Base-by-base conservation (phyloP, 345 rosid genomes). In the Brassica nigra region DNA sequence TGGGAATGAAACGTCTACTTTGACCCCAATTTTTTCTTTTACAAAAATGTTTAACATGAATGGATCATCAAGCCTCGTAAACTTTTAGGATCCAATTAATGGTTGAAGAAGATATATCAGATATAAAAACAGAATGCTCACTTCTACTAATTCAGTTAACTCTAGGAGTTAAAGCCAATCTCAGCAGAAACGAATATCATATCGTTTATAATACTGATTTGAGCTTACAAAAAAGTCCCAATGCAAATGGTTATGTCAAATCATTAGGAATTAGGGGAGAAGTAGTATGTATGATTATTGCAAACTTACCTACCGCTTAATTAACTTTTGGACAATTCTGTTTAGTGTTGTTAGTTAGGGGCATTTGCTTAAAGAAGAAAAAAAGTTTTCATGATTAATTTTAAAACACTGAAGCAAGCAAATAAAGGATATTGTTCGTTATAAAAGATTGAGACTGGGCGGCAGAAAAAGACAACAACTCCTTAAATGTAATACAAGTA, bases 361-460 rank as follows among this genome's bases (percentile, higher is more conserved):
- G 12, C 5, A 59, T 79, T 73, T 73, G 78, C 78, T 73, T 73
- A 73, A 79, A 59, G 33, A 78, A 57, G 73, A 54, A 63, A 54
- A 4, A 20, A 78, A 55, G 66, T 36, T 39, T 27, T 23, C 6
- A 28, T 71, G 8, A 34, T 34, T 34, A 5, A 34, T 5, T 34
- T 34, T 34, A 34, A 34, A 34, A 34, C 37, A 34, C 37, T 34
- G 37, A 34, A 34, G 37, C 37, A 34, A 34, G 37, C 37, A 34
- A 34, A 23, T 23, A 23, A 34, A 34, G 37, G 37, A 34, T 6
- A 33, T 33, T 33, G 63, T 44, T 44, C 54, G 54, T 44, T 44
- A 44, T 44, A 44, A 44, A 44, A 44, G 54, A 44, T 12, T 44
- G 54, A 47, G 55, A n/a, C 6, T 49, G 57, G 57, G 57, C 18